A percentile compares a stretch with the other conserved stretches of the same genome.
Evolutionary conservation across 805 yeast genomes (phyloP).

Genomic region (Torulaspora quercuum): DNA sequence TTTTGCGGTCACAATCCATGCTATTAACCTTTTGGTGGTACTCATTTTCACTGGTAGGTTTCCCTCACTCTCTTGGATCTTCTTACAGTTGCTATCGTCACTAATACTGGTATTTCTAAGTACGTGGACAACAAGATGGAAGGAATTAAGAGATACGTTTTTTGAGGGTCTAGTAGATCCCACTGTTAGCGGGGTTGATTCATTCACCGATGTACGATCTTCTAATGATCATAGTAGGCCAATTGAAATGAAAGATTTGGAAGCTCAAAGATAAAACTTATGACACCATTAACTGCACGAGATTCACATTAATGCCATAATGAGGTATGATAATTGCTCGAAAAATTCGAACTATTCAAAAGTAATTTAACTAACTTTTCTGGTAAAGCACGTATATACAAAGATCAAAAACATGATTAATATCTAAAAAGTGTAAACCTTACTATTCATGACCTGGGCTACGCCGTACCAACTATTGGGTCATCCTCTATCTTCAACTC

Average conservation of each 20-base stretch:
- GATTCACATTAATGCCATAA: too few relatives aligned
- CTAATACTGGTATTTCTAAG: conserved; percentile 72
- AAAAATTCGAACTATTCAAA: too few relatives aligned
- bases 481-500: conserved; percentile 3
- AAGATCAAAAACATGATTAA: neutral
- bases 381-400: neutral
- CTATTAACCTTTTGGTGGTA: conserved; percentile 67
- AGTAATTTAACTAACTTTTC: neutral
- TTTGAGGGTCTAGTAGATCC: conserved; percentile 77
- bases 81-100: conserved; percentile 65
- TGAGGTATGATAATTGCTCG: too few relatives aligned
- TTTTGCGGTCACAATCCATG: conserved; percentile 90
- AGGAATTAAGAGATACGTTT: conserved; percentile 82
- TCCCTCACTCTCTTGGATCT: conserved; percentile 86
- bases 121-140: conserved; percentile 89
- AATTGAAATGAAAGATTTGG: conserved; percentile 27
- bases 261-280: conserved; percentile 24
- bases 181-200: conserved; percentile 24
- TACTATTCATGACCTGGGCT: too few relatives aligned
- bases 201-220: conserved; percentile 10
- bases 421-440: too few relatives aligned
- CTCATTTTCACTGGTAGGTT: conserved; percentile 62
- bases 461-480: neutral
- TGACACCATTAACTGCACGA: too few relatives aligned
- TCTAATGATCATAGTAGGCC: conserved; percentile 3